Percentiles rank a stretch among this genome's conserved stretches.
phyloP scores from a whole-genome alignment of 1,284 basidiomycete genomes.

The Ustilago shanxiensis region DNA sequence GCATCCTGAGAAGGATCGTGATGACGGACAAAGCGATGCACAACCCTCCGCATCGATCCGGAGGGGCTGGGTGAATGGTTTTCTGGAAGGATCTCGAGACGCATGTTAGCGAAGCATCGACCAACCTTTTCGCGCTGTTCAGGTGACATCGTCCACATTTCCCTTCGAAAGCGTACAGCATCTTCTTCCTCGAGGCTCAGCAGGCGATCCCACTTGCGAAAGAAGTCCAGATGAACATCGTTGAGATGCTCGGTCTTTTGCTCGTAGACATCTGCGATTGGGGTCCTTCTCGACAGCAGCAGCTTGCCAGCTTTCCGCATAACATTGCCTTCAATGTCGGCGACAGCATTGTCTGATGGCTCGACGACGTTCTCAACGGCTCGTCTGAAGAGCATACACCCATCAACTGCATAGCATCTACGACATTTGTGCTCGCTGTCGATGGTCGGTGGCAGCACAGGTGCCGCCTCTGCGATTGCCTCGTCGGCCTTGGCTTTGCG shows the following conservation, averaged over 20 bases:
- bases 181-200: constrained; percentile 91
- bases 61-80: constrained; percentile 3
- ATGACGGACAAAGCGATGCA: constrained; percentile 78
- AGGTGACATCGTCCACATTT: constrained; percentile 92
- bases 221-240: constrained; percentile 80
- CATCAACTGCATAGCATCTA: constrained; percentile 84
- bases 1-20: constrained; percentile 57
- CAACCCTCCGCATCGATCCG: constrained; percentile 71
- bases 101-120: constrained; percentile 71
- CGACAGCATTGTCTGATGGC: constrained; percentile 18
- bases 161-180: constrained; percentile 82
- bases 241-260: constrained; percentile 86
- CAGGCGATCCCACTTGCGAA: constrained; percentile 89
- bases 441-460: constrained; percentile 79
- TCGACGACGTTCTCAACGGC: constrained; percentile 56
- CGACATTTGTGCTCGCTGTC: constrained; percentile 84
- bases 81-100: constrained; percentile 18
- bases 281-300: constrained; percentile 69
- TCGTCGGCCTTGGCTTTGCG: constrained; percentile 19
- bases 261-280: constrained; percentile 81
- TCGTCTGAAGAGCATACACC: constrained; percentile 94
- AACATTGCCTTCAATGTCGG: constrained; percentile 9
- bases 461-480: constrained; percentile 27
- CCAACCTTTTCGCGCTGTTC: constrained; percentile 78
- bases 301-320: constrained; percentile 10